A percentile compares a stretch with the other conserved stretches of the same genome.
Evolutionary conservation across 1,284 basidiomycete species (phyloP).

Genomic region (Bjerkandera adusta): DNA sequence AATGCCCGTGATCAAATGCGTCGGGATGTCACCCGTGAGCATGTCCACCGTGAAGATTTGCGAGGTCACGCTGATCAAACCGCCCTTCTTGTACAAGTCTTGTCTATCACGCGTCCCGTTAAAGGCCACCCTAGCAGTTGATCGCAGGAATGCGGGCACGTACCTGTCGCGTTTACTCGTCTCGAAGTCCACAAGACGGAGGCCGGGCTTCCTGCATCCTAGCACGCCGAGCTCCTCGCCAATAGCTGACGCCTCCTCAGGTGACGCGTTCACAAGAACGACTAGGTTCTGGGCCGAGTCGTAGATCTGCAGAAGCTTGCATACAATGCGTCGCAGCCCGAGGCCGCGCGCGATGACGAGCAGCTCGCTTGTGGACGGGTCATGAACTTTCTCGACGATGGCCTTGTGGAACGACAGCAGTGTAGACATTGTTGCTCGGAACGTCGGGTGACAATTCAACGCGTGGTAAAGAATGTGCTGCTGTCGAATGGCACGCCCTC

Average conservation of each 20-base stretch:
- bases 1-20: slow-evolving; percentile 86
- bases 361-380: slow-evolving; percentile 80
- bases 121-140: neutral
- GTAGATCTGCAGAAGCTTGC: slow-evolving; percentile 89
- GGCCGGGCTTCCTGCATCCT: slow-evolving; percentile 85
- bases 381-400: slow-evolving; percentile 66
- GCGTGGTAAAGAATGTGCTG: too few relatives aligned
- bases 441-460: too few relatives aligned
- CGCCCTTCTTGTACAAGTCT: slow-evolving; percentile 83
- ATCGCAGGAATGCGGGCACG: slow-evolving; percentile 21
- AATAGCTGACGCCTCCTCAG: slow-evolving; percentile 88
- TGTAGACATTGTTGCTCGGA: too few relatives aligned
- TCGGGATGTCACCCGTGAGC: slow-evolving; percentile 85
- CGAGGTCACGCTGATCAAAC: slow-evolving; percentile 90
- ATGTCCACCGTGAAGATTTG: slow-evolving; percentile 95
- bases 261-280: slow-evolving; percentile 83
- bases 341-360: slow-evolving; percentile 86
- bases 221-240: slow-evolving; percentile 92
- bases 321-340: slow-evolving; percentile 79
- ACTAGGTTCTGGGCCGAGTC: slow-evolving; percentile 86
- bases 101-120: slow-evolving; percentile 49
- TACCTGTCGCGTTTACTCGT: slow-evolving; percentile 80
- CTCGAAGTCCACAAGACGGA: slow-evolving; percentile 86
- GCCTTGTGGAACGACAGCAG: slow-evolving; percentile 65
- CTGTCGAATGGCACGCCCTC: too few relatives aligned